Evolutionary conservation across 768 basidiomycete species (phyloP), one percentile per base, ranked within the genome.

Genomic region (Hygrophoropsis aurantiaca): DNA sequence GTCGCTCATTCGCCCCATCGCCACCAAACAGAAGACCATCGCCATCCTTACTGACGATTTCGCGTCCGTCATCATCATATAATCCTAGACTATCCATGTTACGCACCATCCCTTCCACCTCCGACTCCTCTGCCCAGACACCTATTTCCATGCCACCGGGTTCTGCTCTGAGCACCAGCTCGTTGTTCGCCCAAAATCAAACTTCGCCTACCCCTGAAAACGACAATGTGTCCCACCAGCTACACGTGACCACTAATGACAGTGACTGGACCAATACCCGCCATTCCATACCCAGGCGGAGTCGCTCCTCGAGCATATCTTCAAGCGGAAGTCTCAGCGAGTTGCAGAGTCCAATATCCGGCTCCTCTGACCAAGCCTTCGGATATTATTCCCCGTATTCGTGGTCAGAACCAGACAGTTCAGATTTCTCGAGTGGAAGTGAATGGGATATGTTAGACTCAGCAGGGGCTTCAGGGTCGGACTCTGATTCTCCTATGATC

Each of bases 61-160:
- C 3, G 23, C 13, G 41, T 19, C 6, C 32, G 15, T n/a, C 36
- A 16, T 4, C 42, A 36, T 32, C 49, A 41, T 20, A 51, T 11
- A 33, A 23, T 2, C 49, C 50, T 5, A 42, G 36, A 2, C 56
- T 50, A 16, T 57, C 49, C 5, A 34, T 58, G 5, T n/a, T 65
- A 7, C 54, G 57, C n/a, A 66, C 63, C 11, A 66, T 65, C 24
- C 63, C 64, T 15, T 66, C 63, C 11, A 50, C 46, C 23, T 65
- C 64, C 18, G 59, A 57, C 13, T 47, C 54, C 7, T 49, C 56
- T 2, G 40, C 52, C 2, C 49, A 54, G 5, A 43, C 51, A 11
- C 50, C 61, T 1, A 49, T 39, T 21, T 45, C 52, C 16, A 16
- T 40, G 1, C 53, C 58, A 7, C 50, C 65, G 9, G 35, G 27